Percentiles rank a stretch among this genome's conserved stretches.
phyloP scores from a whole-genome alignment of 495 filamentous ascomycete genomes.

The Xylaria sp. region DNA sequence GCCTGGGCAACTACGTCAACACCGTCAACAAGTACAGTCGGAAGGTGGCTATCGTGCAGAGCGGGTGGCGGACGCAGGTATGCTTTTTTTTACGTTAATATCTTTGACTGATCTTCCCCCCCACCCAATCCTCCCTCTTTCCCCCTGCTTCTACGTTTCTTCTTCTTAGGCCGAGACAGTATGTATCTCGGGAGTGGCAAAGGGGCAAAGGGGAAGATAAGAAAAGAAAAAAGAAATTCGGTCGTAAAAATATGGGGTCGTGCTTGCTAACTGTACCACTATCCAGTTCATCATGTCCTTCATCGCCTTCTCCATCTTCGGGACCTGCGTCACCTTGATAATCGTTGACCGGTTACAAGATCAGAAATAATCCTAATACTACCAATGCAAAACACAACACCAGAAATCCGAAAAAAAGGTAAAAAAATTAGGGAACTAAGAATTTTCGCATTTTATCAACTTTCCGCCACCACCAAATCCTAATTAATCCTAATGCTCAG shows the following conservation, averaged over 20 bases:
- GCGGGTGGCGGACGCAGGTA: constrained; percentile 87
- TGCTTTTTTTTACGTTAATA: background rate
- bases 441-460: too few relatives aligned
- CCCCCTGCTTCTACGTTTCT: background rate
- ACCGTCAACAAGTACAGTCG: constrained; percentile 85
- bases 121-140: background rate
- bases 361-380: background rate
- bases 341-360: constrained; percentile 37
- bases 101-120: background rate
- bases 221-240: background rate
- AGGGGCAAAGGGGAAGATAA: background rate
- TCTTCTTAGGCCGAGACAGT: background rate
- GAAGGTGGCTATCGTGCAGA: constrained; percentile 84
- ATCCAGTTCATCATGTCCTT: constrained; percentile 65
- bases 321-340: constrained; percentile 68
- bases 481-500: background rate
- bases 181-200: too few relatives aligned
- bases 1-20: constrained; percentile 85
- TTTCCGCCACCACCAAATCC: too few relatives aligned
- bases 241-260: background rate
- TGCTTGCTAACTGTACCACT: background rate
- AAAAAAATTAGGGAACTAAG: too few relatives aligned
- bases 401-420: too few relatives aligned
- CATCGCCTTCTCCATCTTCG: constrained; percentile 80
- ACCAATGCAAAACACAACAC: too few relatives aligned